Conservation (phyloP, 1,139 yeast species). For the Hyphopichia wangnamkhiaoensis region DNA sequence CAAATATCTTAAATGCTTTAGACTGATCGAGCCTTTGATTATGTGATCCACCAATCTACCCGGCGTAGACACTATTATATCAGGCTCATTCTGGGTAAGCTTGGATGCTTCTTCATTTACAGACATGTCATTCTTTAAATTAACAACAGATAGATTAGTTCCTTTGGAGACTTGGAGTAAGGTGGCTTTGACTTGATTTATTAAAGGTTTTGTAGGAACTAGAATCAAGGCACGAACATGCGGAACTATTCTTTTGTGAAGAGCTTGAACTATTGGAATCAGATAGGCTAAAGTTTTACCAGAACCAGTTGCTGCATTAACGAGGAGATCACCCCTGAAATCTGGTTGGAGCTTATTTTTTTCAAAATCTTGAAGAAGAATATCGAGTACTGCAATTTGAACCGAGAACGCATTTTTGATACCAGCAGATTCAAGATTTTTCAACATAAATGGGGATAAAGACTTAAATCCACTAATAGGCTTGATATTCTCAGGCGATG, state of each 20-base stretch:
- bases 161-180: constrained; percentile 64
- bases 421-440: constrained; percentile 48
- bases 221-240: constrained; percentile 72
- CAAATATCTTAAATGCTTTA: constrained; percentile 61
- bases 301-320: constrained; percentile 94
- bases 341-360: constrained; percentile 57
- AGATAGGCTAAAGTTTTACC: constrained; percentile 93
- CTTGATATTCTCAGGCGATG: constrained; percentile 42
- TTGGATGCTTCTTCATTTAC: constrained; percentile 64
- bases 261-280: constrained; percentile 75
- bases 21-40: constrained; percentile 32
- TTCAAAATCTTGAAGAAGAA: constrained; percentile 51
- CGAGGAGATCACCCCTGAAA: constrained; percentile 70
- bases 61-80: constrained; percentile 82
- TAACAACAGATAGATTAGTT: constrained; percentile 59
- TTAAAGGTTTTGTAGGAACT: constrained; percentile 89
- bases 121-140: constrained; percentile 60
- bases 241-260: constrained; percentile 67
- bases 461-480: constrained; percentile 41
- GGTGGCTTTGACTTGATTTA: constrained; percentile 76
- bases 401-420: constrained; percentile 71
- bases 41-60: constrained; percentile 94
- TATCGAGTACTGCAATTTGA: constrained; percentile 66
- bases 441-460: constrained; percentile 39
- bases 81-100: constrained; percentile 57